Evolutionary conservation across 2,329 filamentous ascomycete species (phyloP).

Genomic region (Pleurostoma richardsiae): DNA sequence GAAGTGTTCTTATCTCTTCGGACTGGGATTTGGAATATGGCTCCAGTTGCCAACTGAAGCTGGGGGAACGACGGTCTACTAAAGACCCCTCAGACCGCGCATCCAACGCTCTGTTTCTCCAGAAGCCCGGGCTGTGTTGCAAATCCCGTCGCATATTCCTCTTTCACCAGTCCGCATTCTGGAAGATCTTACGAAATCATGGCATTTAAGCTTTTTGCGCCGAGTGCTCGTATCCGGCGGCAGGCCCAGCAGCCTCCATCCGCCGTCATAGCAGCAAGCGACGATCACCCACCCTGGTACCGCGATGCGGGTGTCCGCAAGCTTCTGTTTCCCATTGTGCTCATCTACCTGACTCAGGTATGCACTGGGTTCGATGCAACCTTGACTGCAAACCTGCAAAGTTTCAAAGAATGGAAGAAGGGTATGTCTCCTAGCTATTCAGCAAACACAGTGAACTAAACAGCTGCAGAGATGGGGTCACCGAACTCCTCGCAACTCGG

Average conservation of each 20-base stretch:
- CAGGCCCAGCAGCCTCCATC: neutral
- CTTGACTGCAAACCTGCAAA: slow-evolving; percentile 4
- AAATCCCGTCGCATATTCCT: neutral
- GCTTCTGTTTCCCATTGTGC: neutral
- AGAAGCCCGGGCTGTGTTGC: neutral
- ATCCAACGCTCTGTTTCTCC: neutral
- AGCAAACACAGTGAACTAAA: neutral
- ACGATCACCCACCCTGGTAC: neutral
- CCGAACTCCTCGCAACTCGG: slow-evolving; percentile 1
- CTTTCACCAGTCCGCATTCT: neutral
- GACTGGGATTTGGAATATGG: no score
- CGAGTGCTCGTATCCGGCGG: neutral
- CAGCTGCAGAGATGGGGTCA: neutral
- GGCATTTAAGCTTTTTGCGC: neutral
- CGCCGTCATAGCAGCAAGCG: neutral
- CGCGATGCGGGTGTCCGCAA: neutral
- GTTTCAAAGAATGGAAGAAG: slow-evolving; percentile 3
- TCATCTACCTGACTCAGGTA: slow-evolving; percentile 4
- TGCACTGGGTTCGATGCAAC: slow-evolving; percentile 4
- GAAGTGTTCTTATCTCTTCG: no score
- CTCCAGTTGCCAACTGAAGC: no score
- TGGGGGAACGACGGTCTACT: neutral
- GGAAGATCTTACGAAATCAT: neutral
- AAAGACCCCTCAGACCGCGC: neutral
- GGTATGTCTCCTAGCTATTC: neutral